Base-by-base conservation (phyloP, 768 basidiomycete genomes). In the Mrakia blollopis region DNA sequence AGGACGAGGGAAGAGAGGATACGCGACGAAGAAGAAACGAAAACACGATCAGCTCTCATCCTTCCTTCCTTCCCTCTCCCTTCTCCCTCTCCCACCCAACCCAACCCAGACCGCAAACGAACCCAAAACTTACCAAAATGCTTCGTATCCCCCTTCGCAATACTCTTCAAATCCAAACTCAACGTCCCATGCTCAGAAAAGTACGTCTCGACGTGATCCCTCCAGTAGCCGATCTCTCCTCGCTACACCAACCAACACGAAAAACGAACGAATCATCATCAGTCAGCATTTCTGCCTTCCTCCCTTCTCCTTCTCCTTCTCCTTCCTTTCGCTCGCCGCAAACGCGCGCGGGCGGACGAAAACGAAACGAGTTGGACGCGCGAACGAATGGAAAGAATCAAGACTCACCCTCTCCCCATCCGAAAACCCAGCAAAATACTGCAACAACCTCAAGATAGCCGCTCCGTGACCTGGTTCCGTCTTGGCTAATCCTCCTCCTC, bases 401-500 rank as follows among this genome's bases (percentile, higher is more conserved):
- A 21, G 32, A 77, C 76, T 50, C 37, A 77, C 76, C 62, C 61
- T 72, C 37, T 72, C 70, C 9, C 76, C 76, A 28, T 77, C 76
- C 1, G 76, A 62, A 16, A 77, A 63, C 25, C 76, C 76, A 23
- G 76, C 62, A 32, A 73, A 77, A 37, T 72, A 77, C 61, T 77
- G 76, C 32, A 77, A 65, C 63, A 77, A 41, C n/a, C 76, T 14
- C 35, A 77, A 39, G 62, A 77, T 77, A 1, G 76, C 76, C 28
- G 71, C 35, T 37, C 76, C 63, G 54, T 72, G 70, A 21, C 71
- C 60, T 41, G 70, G 72, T 41, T 72, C 63, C 35, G 60, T 71
- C 11, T 60, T 77, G 16, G 50, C n/a, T 9, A 41, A 37, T 50
- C 47, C 47, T 16, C 14, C 47, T n/a, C n/a, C n/a, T n/a, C n/a